Percentiles rank a stretch among this genome's conserved stretches.
Evolutionary conservation across 176 grass and related monocot genomes (phyloP).

Genomic region (Carex pumila): DNA sequence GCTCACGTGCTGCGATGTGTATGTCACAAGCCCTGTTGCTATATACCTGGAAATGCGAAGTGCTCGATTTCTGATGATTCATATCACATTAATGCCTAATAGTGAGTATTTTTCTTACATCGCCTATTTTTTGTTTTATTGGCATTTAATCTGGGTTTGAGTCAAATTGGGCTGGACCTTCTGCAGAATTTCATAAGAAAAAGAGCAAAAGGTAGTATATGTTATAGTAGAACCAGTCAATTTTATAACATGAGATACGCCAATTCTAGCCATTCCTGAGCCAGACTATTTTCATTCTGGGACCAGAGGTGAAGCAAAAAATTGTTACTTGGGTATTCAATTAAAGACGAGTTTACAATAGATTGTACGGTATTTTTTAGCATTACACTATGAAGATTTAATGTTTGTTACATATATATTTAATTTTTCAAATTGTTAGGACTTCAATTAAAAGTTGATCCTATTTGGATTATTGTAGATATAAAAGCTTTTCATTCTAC

Average conservation of each 20-base stretch:
- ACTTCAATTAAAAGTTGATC: not conserved
- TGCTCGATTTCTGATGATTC: not conserved
- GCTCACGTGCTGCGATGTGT: constrained; percentile 37
- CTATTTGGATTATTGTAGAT: not conserved
- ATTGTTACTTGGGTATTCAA: not conserved
- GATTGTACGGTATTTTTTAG: not conserved
- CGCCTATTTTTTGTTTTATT: not conserved
- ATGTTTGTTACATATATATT: not conserved
- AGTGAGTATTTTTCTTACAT: not conserved
- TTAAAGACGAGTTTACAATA: not conserved
- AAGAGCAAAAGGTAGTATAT: not conserved
- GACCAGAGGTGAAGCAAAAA: not conserved
- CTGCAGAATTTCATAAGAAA: not conserved
- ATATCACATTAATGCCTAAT: not conserved
- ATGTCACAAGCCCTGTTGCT: constrained; percentile 28
- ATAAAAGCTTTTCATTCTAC: not conserved
- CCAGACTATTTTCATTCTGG: not conserved
- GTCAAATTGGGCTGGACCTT: too few species aligned
- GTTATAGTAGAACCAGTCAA: not conserved
- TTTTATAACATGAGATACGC: not conserved
- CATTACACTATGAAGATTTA: not conserved
- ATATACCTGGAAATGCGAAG: constrained; percentile 25
- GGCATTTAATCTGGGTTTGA: not conserved
- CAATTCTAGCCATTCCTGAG: not conserved
- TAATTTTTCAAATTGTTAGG: not conserved